Percentiles rank a stretch among this genome's conserved stretches.
Conservation (phyloP, 2,329 filamentous ascomycete genomes). For the Chrysosphaeria jannelii region DNA sequence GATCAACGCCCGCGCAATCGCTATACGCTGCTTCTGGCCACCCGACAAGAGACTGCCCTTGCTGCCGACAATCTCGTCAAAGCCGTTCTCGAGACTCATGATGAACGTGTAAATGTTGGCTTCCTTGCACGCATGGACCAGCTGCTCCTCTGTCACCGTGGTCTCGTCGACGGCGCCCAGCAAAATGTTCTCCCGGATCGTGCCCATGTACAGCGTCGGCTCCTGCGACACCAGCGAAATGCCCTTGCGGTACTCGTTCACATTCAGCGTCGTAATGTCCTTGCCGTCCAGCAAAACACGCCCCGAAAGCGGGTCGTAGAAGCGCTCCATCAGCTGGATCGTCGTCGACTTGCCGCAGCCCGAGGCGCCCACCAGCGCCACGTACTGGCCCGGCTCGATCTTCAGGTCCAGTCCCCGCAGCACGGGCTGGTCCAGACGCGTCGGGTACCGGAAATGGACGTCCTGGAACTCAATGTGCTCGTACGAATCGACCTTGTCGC, state of each 20-base stretch:
- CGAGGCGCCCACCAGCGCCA: constrained; percentile 76
- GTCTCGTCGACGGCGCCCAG: constrained; percentile 36
- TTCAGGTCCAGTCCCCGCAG: constrained; percentile 53
- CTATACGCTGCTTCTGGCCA: constrained; percentile 83
- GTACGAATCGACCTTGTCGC: constrained; percentile 27
- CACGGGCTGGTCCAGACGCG: constrained; percentile 70
- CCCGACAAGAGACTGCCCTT: constrained; percentile 68
- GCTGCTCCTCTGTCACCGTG: constrained; percentile 34
- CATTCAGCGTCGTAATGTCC: constrained; percentile 52
- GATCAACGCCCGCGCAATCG: constrained; percentile 70
- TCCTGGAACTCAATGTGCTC: constrained; percentile 66
- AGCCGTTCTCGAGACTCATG: constrained; percentile 50
- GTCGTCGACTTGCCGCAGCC: constrained; percentile 89
- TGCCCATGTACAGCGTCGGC: constrained; percentile 80
- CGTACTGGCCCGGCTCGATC: constrained; percentile 50
- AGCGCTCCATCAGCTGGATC: constrained; percentile 71
- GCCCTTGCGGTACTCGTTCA: constrained; percentile 59
- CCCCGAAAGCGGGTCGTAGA: constrained; percentile 69
- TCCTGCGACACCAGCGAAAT: constrained; percentile 83
- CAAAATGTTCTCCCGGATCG: constrained; percentile 68
- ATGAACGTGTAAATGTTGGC: constrained; percentile 88
- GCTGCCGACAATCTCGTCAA: constrained; percentile 58
- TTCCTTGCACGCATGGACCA: constrained; percentile 58
- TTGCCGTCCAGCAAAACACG: constrained; percentile 56
- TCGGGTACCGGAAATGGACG: constrained; percentile 85